Base-by-base conservation (phyloP, 805 yeast species). In the Kluyveromyces wickerhamii region DNA sequence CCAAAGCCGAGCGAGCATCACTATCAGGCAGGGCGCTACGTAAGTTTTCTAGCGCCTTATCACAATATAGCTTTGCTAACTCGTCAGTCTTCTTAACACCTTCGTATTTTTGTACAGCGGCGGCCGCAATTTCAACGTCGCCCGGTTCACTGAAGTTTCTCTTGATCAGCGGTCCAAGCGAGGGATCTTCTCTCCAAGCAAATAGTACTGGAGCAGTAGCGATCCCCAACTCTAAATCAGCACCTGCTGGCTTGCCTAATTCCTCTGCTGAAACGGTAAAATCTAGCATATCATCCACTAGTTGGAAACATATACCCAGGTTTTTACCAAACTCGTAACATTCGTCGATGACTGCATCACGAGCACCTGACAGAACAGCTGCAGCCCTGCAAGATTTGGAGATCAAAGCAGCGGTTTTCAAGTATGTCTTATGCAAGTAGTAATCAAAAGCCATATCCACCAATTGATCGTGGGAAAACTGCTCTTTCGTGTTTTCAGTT, bases 201-300 rank as follows among this genome's bases (percentile, higher is more conserved):
- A 71, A 92, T 36, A 92, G 64, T 3, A 89, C 87, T 1, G 98
- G 98, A 0, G 96, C 97, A 1, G 98, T 92, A 1, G 97, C 97
- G 47, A 92, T 70, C 0, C 98, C 98, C 28, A 92, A 67, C 57
- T 88, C 77, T 47, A 92, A 69, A 62, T 92, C 98, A 4, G 96
- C 96, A 48, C 92, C 95, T 7, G 95, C 79, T 2, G 98, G 97
- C 59, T 92, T 92, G 23, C 98, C 98, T 38, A 92, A 64, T 34
- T 83, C 76, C 27, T 74, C 74, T 13, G 85, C 84, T 20, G 88
- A 76, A n/a, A 86, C 78, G 0, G 96, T 86, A 58, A 85, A 92
- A 61, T 92, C 98, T 44, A 92, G 71, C 79, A 89, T 77, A 59
- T 92, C 98, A 61, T 92, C 98, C 13, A 92, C 94, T 39, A 92